Evolutionary conservation across 805 yeast species (phyloP).

Genomic region (Starmerella gropengiesseri): DNA sequence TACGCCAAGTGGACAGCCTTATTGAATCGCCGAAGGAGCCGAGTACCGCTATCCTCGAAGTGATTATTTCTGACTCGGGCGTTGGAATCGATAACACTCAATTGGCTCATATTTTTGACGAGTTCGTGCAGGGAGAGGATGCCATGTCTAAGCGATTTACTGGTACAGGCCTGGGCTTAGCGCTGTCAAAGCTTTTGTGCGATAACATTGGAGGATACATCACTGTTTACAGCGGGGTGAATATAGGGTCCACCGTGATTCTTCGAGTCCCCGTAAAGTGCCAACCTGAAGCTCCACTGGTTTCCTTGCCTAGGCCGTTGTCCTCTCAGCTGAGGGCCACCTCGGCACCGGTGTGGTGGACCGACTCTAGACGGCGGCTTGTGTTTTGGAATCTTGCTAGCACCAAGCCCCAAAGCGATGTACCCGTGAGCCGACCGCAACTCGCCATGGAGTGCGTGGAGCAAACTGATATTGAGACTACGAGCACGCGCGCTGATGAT

Average conservation of each 20-base stretch:
- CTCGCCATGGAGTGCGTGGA: too few species aligned
- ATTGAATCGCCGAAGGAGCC: background rate
- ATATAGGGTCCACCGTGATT: slow-evolving; percentile 17
- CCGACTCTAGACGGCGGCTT: background rate
- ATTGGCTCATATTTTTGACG: slow-evolving; percentile 82
- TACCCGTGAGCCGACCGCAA: too few species aligned
- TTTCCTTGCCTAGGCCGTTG: background rate
- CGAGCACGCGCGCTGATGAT: too few species aligned
- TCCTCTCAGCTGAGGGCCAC: too few species aligned
- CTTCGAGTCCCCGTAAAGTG: slow-evolving; percentile 18
- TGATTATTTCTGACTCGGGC: slow-evolving; percentile 79
- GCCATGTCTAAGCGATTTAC: slow-evolving; percentile 82
- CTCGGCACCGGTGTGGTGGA: slow-evolving; percentile 10
- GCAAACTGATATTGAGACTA: too few species aligned
- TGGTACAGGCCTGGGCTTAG: slow-evolving; percentile 88
- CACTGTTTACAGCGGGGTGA: slow-evolving; percentile 28
- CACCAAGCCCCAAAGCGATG: too few species aligned
- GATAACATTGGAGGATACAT: slow-evolving; percentile 80
- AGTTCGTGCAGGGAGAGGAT: slow-evolving; percentile 94
- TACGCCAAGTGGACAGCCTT: background rate
- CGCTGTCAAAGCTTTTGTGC: slow-evolving; percentile 81
- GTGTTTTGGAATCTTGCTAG: background rate
- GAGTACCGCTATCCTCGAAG: slow-evolving; percentile 33
- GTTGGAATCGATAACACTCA: slow-evolving; percentile 77
- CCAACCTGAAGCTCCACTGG: background rate